phyloP scores from a whole-genome alignment of 2,329 filamentous ascomycete species.

The Colletotrichum australisinense region DNA sequence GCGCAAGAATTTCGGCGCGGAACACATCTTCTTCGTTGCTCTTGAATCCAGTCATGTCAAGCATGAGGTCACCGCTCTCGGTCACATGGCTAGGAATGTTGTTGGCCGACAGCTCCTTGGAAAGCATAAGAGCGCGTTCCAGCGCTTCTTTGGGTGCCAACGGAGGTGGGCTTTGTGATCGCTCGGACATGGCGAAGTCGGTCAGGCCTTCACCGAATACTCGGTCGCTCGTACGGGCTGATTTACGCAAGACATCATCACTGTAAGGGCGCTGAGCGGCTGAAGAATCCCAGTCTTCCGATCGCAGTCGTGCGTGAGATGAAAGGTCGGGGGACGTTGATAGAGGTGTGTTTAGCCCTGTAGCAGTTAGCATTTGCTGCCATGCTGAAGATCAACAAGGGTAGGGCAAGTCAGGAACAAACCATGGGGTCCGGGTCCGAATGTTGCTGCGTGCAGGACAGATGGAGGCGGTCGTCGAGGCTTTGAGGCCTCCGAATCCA shows the following conservation, averaged over 20 bases:
- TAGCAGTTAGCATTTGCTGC: background rate
- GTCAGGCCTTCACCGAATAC: conserved; percentile 50
- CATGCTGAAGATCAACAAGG: background rate
- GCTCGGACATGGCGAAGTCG: conserved; percentile 58
- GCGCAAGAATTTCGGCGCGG: conserved; percentile 90
- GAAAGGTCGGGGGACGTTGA: conserved; percentile 64
- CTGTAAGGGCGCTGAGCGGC: conserved; percentile 59
- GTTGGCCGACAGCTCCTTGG: conserved; percentile 86
- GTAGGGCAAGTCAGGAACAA: background rate
- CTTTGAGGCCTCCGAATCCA: conserved; percentile 62
- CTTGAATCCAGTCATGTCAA: conserved; percentile 98
- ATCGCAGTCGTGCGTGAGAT: conserved; percentile 55
- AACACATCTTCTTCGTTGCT: conserved; percentile 92
- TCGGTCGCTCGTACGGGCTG: conserved; percentile 51
- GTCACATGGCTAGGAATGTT: conserved; percentile 96
- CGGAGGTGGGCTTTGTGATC: conserved; percentile 83
- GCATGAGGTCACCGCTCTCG: conserved; percentile 92
- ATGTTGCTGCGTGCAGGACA: conserved; percentile 50
- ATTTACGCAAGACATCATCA: conserved; percentile 64
- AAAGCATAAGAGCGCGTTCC: conserved; percentile 84
- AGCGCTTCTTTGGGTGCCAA: conserved; percentile 80
- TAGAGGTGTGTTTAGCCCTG: conserved; percentile 64
- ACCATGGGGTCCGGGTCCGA: conserved; percentile 46
- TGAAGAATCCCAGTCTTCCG: conserved; percentile 62
- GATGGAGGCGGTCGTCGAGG: conserved; percentile 58